phyloP scores from a whole-genome alignment of 169 alveolate species.

The Plasmodium vivax region DNA sequence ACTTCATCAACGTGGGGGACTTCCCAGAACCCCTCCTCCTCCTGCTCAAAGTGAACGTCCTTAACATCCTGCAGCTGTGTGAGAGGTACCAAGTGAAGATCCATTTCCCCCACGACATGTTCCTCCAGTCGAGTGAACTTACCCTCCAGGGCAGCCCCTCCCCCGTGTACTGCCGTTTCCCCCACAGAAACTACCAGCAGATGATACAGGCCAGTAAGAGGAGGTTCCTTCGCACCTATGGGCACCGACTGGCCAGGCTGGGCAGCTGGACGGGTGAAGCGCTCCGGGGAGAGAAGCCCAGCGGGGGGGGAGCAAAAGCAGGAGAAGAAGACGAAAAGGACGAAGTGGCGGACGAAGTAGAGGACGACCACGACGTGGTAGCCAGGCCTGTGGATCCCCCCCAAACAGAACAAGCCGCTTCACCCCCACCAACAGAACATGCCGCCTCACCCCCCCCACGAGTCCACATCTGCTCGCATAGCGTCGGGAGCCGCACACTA shows the following conservation, averaged over 20 bases:
- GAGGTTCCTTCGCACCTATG: slow-evolving; percentile 20
- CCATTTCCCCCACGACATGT: slow-evolving; percentile 28
- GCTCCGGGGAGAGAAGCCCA: not conserved
- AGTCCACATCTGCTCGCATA: not conserved
- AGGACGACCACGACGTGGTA: not conserved
- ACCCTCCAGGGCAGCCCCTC: not conserved
- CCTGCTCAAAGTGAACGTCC: slow-evolving; percentile 4
- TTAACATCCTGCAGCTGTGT: slow-evolving; percentile 17
- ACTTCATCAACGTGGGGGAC: not conserved
- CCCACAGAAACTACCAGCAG: not conserved
- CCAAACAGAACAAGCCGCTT: not conserved
- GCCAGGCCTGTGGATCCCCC: not conserved
- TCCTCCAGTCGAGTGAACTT: not conserved
- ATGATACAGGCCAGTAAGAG: slow-evolving; percentile 19
- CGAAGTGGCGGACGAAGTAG: not conserved
- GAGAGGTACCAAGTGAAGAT: slow-evolving; percentile 2
- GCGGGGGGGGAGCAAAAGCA: not conserved
- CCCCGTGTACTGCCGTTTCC: slow-evolving; percentile 19
- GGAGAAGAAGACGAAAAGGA: not conserved
- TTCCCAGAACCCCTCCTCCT: slow-evolving; percentile 14
- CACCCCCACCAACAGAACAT: not conserved
- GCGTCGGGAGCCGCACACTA: slow-evolving; percentile 21
- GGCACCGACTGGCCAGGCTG: not conserved
- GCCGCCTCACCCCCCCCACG: not conserved
- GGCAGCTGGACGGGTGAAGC: not conserved